Percentiles rank a stretch among this genome's conserved stretches.
Conservation (phyloP, 176 grass and related monocot genomes). For the Oryza australiensis region DNA sequence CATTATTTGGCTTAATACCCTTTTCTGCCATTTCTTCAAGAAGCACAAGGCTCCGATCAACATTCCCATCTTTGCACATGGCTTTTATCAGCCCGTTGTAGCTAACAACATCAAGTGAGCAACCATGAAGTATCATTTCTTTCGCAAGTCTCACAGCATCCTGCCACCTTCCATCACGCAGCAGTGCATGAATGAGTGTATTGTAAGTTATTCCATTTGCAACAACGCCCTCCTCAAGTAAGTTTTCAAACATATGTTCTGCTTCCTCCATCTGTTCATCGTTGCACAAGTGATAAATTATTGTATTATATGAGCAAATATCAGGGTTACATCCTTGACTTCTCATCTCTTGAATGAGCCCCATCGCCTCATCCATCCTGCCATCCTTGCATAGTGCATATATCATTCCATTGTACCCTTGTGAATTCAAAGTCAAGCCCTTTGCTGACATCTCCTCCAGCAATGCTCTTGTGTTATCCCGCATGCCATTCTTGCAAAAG, state of each 20-base stretch:
- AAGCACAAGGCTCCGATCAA: slow-evolving; percentile 52
- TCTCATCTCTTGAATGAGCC: slow-evolving; percentile 77
- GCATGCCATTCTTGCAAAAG: slow-evolving; percentile 69
- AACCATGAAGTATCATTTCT: slow-evolving; percentile 82
- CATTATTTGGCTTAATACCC: slow-evolving; percentile 81
- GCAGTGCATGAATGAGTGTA: slow-evolving; percentile 70
- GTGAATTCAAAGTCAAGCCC: slow-evolving; percentile 55
- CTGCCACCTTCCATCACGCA: slow-evolving; percentile 55
- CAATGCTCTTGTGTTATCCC: slow-evolving; percentile 60
- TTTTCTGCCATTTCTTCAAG: slow-evolving; percentile 78
- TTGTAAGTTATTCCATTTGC: slow-evolving; percentile 88
- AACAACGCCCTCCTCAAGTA: slow-evolving; percentile 64
- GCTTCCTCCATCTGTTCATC: slow-evolving; percentile 66
- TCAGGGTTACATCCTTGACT: slow-evolving; percentile 71
- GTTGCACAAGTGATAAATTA: slow-evolving; percentile 77
- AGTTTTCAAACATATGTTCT: slow-evolving; percentile 56
- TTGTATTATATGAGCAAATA: slow-evolving; percentile 78
- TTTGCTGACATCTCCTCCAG: slow-evolving; percentile 65
- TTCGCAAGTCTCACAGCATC: slow-evolving; percentile 64
- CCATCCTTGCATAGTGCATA: slow-evolving; percentile 73
- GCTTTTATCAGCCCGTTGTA: slow-evolving; percentile 91
- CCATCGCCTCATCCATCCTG: slow-evolving; percentile 54
- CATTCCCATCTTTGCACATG: slow-evolving; percentile 70
- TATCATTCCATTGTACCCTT: slow-evolving; percentile 88
- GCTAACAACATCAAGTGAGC: slow-evolving; percentile 69